Evolutionary conservation across 148 eudicot genomes (phyloP), one percentile per base, ranked within the genome.

Genomic region (Heliamphora exappendiculata): DNA sequence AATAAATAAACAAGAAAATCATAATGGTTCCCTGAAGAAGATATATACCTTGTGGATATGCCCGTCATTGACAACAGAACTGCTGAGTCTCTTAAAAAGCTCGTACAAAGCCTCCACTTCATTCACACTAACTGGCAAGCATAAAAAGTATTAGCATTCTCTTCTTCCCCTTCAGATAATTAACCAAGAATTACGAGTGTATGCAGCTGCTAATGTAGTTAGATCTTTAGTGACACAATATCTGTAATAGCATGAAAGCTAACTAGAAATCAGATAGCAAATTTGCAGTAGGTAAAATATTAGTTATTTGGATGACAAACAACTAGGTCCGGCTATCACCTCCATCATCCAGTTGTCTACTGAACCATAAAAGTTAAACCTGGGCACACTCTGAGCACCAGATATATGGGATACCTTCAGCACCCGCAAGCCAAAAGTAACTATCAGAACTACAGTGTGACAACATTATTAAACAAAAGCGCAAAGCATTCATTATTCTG

Each of bases 11-110:
- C n/a, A n/a, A 72, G 12, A 51, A 8, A 37, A 34, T 17, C n/a
- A 19, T 77, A 29, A 29, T 33, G 7, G 62, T 34, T 44, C 17
- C 13, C 28, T 39, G 33, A 57, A 19, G 53, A 36, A 10, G 26
- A 55, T 80, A 86, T 86, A 55, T 80, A 86, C 88, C 86, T 86
- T 86, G 33, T 86, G 82, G 51, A 86, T 73, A 36, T 64, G 79
- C 26, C 84, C 88, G 76, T 86, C 84, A 12, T 78, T 78, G 57
- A 76, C 28, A 36, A 86, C 68, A 24, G 86, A 78, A 58, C 80
- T 76, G 81, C 86, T 83, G 59, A 83, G 60, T 57, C 71, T 78
- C 83, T 76, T 75, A 50, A 59, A 86, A 36, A 86, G 54, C 58
- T 71, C 69, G 74, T 78, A 80, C n/a, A 86, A 51, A n/a, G 84